Evolutionary conservation across 371 early-diverging fungal genomes (phyloP), one percentile per base, ranked within the genome.

Genomic region (Syncephalastrum racemosum): DNA sequence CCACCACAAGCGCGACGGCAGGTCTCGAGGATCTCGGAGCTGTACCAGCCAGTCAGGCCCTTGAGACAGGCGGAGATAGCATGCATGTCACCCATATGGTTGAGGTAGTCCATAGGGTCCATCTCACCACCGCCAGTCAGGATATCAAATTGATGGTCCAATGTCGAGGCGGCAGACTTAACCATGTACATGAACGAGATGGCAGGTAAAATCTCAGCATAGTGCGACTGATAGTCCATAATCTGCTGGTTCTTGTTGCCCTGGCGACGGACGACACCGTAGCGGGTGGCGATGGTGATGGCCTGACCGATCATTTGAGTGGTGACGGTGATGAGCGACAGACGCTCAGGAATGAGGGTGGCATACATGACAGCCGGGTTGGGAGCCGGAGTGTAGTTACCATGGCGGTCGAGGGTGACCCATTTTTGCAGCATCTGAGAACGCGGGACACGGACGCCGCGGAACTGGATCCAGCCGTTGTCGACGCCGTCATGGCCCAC

Each of bases 401-500:
- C 92, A 41, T 80, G 74, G 22, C 82, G 74, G 51, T 67, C 71
- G 53, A 90, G 79, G 16, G 68, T 69, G 6, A 84, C 77, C 83
- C 88, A 87, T 63, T 80, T 83, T 67, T 80, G 67, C 42, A 94
- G 75, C 92, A 94, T 89, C 65, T 92, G 79, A 43, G 81, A 76
- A 31, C 95, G 87, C 4, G 95, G 94, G 39, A 93, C 86, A 55
- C 94, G 89, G 48, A 90, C 92, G 27, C 86, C 68, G 12, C 90
- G 89, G 77, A 95, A 95, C 64, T 92, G 91, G 61, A 95, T 93
- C 93, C 93, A 95, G 10, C 95, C 94, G 58, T 95, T 95, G 73
- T 95, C 95, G 4, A 91, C 83, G 60, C 92, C 93, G 58, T 85
- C 80, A 48, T 92, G 89, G 12, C 91, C 90, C 0, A 73, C 81